Conservation (phyloP, 805 yeast species). For the Candida tibetensis region DNA sequence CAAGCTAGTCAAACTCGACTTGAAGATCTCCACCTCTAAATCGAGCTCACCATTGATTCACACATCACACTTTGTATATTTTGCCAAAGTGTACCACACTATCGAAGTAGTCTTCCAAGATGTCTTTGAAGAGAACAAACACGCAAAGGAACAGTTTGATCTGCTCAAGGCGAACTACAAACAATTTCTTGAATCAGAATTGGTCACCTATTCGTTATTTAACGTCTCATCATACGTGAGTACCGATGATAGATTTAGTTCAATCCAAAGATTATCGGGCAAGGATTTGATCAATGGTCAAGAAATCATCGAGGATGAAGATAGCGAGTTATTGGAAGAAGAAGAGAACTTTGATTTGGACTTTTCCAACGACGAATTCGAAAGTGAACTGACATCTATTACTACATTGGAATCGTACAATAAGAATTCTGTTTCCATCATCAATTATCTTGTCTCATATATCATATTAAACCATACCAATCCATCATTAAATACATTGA, state of each 20-base stretch:
- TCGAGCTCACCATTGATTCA: conserved; percentile 16
- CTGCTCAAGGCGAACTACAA: conserved; percentile 24
- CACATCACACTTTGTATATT: conserved; percentile 27
- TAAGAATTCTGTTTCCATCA: conserved; percentile 22
- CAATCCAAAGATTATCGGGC: conserved; percentile 13
- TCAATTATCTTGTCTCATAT: conserved; percentile 32
- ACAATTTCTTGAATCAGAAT: conserved; percentile 22
- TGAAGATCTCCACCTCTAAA: conserved; percentile 17
- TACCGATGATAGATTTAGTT: conserved; percentile 17
- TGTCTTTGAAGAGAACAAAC: conserved; percentile 12
- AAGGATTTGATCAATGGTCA: conserved; percentile 9
- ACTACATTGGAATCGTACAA: conserved; percentile 9
- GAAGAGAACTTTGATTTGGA: conserved; percentile 12
- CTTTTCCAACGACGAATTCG: conserved; percentile 9
- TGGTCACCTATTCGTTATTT: conserved; percentile 21
- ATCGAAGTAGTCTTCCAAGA: conserved; percentile 23
- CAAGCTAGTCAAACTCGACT: conserved; percentile 27
- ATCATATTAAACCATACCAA: conserved; percentile 23
- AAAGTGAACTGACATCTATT: conserved; percentile 4
- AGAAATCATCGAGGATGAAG: conserved; percentile 9
- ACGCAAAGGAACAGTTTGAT: conserved; percentile 14
- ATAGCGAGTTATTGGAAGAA: conserved; percentile 16
- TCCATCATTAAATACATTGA: conserved; percentile 14
- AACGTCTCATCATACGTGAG: conserved; percentile 14
- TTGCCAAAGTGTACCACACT: conserved; percentile 35